A percentile compares a stretch with the other conserved stretches of the same genome.
Evolutionary conservation across 2,329 filamentous ascomycete species (phyloP).

Genomic region (Pseudopyricularia cyperi): DNA sequence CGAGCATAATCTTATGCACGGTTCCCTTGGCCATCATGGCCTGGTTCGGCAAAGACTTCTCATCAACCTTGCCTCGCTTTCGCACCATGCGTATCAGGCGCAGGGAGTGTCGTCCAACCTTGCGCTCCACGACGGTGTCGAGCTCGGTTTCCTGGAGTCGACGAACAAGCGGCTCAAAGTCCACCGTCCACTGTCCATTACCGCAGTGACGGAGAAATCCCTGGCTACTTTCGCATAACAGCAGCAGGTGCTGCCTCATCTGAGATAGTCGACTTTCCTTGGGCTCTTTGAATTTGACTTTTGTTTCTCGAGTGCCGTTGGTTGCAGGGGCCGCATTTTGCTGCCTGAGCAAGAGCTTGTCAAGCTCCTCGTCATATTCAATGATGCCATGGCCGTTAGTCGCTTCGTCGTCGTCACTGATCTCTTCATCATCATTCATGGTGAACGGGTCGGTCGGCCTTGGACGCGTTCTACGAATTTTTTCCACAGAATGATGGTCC

Average conservation of each 20-base stretch:
- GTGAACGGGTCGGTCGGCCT: constrained; percentile 19
- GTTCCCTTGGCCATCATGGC: constrained; percentile 78
- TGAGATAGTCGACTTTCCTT: constrained; percentile 37
- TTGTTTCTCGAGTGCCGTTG: constrained; percentile 17
- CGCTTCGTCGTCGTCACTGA: constrained; percentile 17
- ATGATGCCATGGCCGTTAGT: constrained; percentile 15
- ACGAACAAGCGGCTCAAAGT: constrained; percentile 62
- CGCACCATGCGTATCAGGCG: constrained; percentile 77
- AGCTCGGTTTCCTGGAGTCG: constrained; percentile 65
- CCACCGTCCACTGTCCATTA: constrained; percentile 67
- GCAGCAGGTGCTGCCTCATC: constrained; percentile 59
- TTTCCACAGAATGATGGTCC: constrained; percentile 33
- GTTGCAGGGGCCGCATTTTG: constrained; percentile 8
- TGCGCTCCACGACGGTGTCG: constrained; percentile 66
- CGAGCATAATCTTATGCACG: constrained; percentile 70
- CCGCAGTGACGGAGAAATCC: constrained; percentile 58
- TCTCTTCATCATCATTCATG: constrained; percentile 22
- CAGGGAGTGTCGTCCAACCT: constrained; percentile 63
- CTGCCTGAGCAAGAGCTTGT: constrained; percentile 11
- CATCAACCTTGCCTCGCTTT: constrained; percentile 85
- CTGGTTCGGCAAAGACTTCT: constrained; percentile 71
- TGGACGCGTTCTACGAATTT: constrained; percentile 20
- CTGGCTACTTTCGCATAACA: constrained; percentile 57
- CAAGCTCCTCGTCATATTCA: constrained; percentile 4
- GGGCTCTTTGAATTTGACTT: constrained; percentile 39